Percentiles rank a stretch among this genome's conserved stretches.
Evolutionary conservation across 2,329 filamentous ascomycete species (phyloP).

Genomic region (Alternaria ethzedia): DNA sequence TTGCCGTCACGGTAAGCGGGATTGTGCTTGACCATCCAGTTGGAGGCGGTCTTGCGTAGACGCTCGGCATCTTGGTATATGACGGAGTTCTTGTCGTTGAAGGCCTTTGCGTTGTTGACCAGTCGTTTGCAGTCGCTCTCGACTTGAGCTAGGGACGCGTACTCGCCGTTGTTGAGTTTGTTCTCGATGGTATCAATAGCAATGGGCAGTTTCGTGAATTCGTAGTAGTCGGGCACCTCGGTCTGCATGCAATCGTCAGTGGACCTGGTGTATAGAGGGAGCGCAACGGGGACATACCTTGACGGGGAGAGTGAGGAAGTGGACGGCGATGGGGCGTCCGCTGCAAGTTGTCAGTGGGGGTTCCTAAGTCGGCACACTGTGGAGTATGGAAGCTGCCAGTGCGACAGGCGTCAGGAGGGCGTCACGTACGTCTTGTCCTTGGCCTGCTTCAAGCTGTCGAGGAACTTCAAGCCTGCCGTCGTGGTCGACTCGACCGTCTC

Average conservation of each 20-base stretch:
- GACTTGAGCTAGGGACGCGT: slow-evolving; percentile 73
- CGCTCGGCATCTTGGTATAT: slow-evolving; percentile 85
- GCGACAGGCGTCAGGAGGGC: slow-evolving; percentile 1
- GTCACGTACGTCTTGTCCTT: slow-evolving; percentile 78
- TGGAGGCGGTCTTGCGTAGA: slow-evolving; percentile 83
- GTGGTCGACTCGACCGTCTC: slow-evolving; percentile 74
- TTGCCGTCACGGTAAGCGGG: slow-evolving; percentile 73
- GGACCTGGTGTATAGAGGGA: slow-evolving; percentile 7
- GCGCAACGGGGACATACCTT: slow-evolving; percentile 47
- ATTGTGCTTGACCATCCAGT: slow-evolving; percentile 86
- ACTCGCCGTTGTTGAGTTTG: slow-evolving; percentile 73
- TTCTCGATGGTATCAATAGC: slow-evolving; percentile 77
- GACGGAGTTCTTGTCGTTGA: slow-evolving; percentile 74
- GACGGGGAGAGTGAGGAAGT: slow-evolving; percentile 76
- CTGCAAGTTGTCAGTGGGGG: slow-evolving; percentile 43
- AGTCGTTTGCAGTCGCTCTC: slow-evolving; percentile 89
- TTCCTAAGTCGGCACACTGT: not conserved
- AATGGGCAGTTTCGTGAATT: slow-evolving; percentile 76
- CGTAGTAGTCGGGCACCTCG: slow-evolving; percentile 76
- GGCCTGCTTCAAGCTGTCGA: slow-evolving; percentile 76
- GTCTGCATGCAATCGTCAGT: slow-evolving; percentile 50
- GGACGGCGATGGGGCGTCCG: slow-evolving; percentile 74
- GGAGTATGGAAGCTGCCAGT: not conserved
- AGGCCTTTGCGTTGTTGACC: slow-evolving; percentile 86
- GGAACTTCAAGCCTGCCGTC: slow-evolving; percentile 72